Base-by-base conservation (phyloP, 2,329 filamentous ascomycete species). In the Pestalotiopsis sp. region DNA sequence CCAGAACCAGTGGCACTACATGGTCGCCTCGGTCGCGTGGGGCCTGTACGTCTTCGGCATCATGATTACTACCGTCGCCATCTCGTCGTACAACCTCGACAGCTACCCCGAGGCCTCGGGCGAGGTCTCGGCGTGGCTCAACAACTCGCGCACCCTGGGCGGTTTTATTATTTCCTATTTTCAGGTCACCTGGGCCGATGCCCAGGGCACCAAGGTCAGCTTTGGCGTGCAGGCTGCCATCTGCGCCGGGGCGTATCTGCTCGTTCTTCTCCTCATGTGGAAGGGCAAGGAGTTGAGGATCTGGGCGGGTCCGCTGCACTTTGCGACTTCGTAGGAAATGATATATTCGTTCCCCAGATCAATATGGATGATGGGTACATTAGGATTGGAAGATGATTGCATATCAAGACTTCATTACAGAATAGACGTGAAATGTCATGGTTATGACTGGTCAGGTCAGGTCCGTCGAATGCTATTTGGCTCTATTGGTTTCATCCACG, bases 21-120 rank as follows among this genome's bases (percentile, higher is more conserved):
- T 88, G 83, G 77, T 82, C 1, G 80, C 82, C 6, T 81, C 81
- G 2, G 75, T 84, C 7, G 81, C 75, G 6, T 89, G 87, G 85
- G 87, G 85, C 0, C 75, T 88, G 13, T 87, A 88, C 70, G 83
- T 84, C 4, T 87, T 87, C 70, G 86, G 86, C 2, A 83, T 87
- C 74, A 89, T 87, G 84, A 82, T 86, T 68, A 82, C 81, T 2
- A 87, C 86, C 0, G 85, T 86, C 4, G 85, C 83, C 1, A 76
- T 87, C 36, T 85, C 82, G 69, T 83, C 84, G 7, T 89, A 88
- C 73, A 80, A 81, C 36, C 82, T 89, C 7, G 86, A 89, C 76
- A 80, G 80, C 70, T 89, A 88, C 75, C 86, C 86, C 0, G 83
- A 87, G 74, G 85, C 83, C 2, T 83, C 81, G n/a, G 86, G 85